phyloP scores from a whole-genome alignment of 2,329 filamentous ascomycete genomes.

The Hymenoscyphus albidus region DNA sequence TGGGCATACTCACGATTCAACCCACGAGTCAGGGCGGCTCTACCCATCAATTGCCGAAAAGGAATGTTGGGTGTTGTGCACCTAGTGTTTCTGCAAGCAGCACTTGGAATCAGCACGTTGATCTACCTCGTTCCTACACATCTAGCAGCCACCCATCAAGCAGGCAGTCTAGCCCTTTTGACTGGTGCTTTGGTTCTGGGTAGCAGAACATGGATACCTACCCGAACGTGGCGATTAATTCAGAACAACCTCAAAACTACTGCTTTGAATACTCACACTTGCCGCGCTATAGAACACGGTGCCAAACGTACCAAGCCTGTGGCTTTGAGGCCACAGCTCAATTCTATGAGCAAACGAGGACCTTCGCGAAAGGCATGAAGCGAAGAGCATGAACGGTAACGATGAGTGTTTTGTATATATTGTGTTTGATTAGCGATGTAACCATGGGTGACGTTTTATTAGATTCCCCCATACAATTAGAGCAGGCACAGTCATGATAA shows the following conservation, averaged over 20 bases:
- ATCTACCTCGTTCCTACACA: conserved; percentile 90
- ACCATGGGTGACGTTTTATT: conserved; percentile 1
- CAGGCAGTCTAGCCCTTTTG: conserved; percentile 78
- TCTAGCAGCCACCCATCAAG: conserved; percentile 88
- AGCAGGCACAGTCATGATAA: neutral
- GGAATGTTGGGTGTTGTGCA: conserved; percentile 78
- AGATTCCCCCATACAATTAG: neutral
- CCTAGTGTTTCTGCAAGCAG: conserved; percentile 75
- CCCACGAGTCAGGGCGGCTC: conserved; percentile 47
- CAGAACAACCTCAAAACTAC: conserved; percentile 35
- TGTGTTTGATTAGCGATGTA: conserved; percentile 8
- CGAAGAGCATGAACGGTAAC: neutral
- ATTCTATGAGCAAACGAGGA: conserved; percentile 4
- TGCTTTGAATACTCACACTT: neutral
- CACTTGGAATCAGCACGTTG: conserved; percentile 83
- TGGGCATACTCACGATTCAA: conserved; percentile 76
- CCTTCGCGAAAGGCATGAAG: conserved; percentile 1
- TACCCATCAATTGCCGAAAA: conserved; percentile 62
- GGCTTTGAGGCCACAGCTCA: conserved; percentile 4
- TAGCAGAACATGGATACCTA: conserved; percentile 71
- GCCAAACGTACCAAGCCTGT: neutral
- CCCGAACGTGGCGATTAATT: conserved; percentile 57
- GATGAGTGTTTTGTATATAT: conserved; percentile 7
- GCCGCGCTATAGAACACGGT: neutral
- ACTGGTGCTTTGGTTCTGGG: conserved; percentile 78